Percentiles rank a stretch among this genome's conserved stretches.
phyloP scores from a whole-genome alignment of 208 protist genomes.

The Crithidia bombi region DNA sequence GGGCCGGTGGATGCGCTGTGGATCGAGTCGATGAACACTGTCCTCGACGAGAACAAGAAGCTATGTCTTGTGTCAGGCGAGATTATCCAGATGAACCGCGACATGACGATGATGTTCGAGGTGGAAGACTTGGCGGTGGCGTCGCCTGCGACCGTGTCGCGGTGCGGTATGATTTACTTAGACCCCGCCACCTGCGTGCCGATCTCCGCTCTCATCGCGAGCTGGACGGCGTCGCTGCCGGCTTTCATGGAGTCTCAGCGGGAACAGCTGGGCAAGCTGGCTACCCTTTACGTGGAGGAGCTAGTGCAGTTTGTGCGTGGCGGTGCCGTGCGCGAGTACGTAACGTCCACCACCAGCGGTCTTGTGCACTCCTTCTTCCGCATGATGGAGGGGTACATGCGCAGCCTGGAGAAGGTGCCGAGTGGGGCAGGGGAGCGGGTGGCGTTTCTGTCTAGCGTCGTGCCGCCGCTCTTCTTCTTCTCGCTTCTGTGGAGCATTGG shows the following conservation, averaged over 20 bases:
- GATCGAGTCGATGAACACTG: constrained; percentile 97
- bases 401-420: constrained; percentile 54
- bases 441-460: constrained; percentile 50
- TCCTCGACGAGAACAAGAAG: constrained; percentile 97
- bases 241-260: constrained; percentile 78
- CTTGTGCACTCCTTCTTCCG: constrained; percentile 93
- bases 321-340: constrained; percentile 86
- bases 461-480: constrained; percentile 96
- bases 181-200: constrained; percentile 93
- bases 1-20: constrained; percentile 97
- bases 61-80: constrained; percentile 95
- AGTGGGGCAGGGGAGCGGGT: constrained; percentile 39
- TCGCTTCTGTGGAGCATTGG: constrained; percentile 97
- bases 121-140: constrained; percentile 96
- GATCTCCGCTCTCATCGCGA: constrained; percentile 62
- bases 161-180: constrained; percentile 99
- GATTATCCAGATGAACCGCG: constrained; percentile 95
- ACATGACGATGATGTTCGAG: constrained; percentile 98
- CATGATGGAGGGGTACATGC: constrained; percentile 93
- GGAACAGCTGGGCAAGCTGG: constrained; percentile 60
- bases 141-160: constrained; percentile 97
- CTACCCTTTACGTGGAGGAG: constrained; percentile 78
- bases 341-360: constrained; percentile 94
- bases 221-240: constrained; percentile 88
- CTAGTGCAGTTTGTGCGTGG: constrained; percentile 88